A percentile compares a stretch with the other conserved stretches of the same genome.
phyloP scores from a whole-genome alignment of 805 yeast genomes.

The Torulaspora delbrueckii region DNA sequence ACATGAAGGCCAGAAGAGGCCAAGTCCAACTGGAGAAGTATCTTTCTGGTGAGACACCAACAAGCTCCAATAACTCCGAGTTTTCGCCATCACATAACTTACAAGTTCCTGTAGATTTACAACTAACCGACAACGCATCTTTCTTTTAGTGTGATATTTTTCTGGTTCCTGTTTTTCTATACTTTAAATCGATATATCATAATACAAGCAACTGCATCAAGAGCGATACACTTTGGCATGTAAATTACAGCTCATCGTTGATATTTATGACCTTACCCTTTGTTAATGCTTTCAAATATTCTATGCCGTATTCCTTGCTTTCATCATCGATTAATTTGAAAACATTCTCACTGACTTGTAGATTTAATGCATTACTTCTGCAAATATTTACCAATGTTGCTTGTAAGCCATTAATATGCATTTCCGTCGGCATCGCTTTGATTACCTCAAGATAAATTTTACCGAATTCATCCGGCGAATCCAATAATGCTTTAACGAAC shows the following conservation, averaged over 20 bases:
- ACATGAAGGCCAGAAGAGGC: slow-evolving; percentile 11
- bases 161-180: background rate
- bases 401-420: slow-evolving; percentile 62
- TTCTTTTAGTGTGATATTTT: slow-evolving; percentile 6
- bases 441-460: slow-evolving; percentile 65
- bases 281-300: slow-evolving; percentile 31
- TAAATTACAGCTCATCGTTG: slow-evolving; percentile 1
- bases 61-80: slow-evolving; percentile 11
- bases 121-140: slow-evolving; percentile 10
- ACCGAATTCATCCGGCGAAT: slow-evolving; percentile 57
- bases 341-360: slow-evolving; percentile 51
- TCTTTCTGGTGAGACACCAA: slow-evolving; percentile 6
- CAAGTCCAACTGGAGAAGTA: slow-evolving; percentile 16
- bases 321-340: slow-evolving; percentile 51
- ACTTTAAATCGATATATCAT: background rate
- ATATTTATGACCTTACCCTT: slow-evolving; percentile 27
- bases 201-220: background rate
- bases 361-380: slow-evolving; percentile 53
- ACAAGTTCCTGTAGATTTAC: slow-evolving; percentile 11
- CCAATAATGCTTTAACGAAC: slow-evolving; percentile 72
- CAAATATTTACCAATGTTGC: slow-evolving; percentile 57
- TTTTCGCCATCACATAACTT: slow-evolving; percentile 10
- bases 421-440: slow-evolving; percentile 54
- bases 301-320: slow-evolving; percentile 37
- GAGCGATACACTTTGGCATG: background rate